Evolutionary conservation across 495 filamentous ascomycete genomes (phyloP).

Genomic region (Trichoderma orchidacearum): DNA sequence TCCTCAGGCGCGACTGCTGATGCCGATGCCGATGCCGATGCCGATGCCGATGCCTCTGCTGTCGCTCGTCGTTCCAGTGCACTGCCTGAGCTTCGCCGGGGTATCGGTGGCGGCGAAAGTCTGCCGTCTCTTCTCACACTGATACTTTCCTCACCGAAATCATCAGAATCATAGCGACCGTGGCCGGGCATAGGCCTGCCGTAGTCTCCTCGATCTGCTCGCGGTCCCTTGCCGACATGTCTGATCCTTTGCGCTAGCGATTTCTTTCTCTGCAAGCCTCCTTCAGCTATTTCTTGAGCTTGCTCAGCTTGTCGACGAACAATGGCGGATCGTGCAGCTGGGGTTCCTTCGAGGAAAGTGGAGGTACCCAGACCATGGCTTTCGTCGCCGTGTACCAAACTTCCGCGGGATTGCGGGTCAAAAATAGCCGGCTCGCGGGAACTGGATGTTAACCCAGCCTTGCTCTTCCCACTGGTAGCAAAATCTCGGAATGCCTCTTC

Average conservation of each 20-base stretch:
- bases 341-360: conserved; percentile 91
- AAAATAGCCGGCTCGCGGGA: conserved; percentile 32
- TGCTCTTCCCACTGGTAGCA: conserved; percentile 17
- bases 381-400: conserved; percentile 71
- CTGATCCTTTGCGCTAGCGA: conserved; percentile 79
- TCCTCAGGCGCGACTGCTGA: conserved; percentile 16
- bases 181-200: background rate
- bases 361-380: conserved; percentile 80
- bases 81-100: conserved; percentile 10
- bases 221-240: conserved; percentile 44
- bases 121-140: conserved; percentile 28
- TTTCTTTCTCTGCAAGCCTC: conserved; percentile 78
- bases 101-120: conserved; percentile 41
- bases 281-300: conserved; percentile 28
- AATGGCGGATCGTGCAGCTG: conserved; percentile 73
- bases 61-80: conserved; percentile 56
- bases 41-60: conserved; percentile 39
- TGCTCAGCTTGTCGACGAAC: conserved; percentile 61
- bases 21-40: conserved; percentile 50
- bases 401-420: conserved; percentile 37
- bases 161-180: conserved; percentile 46
- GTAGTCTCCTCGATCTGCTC: conserved; percentile 32
- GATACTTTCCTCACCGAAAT: conserved; percentile 46
- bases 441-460: conserved; percentile 6
- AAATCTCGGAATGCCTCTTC: conserved; percentile 83